Conservation (phyloP, 1,284 basidiomycete genomes). For the Coriolopsis trogii region DNA sequence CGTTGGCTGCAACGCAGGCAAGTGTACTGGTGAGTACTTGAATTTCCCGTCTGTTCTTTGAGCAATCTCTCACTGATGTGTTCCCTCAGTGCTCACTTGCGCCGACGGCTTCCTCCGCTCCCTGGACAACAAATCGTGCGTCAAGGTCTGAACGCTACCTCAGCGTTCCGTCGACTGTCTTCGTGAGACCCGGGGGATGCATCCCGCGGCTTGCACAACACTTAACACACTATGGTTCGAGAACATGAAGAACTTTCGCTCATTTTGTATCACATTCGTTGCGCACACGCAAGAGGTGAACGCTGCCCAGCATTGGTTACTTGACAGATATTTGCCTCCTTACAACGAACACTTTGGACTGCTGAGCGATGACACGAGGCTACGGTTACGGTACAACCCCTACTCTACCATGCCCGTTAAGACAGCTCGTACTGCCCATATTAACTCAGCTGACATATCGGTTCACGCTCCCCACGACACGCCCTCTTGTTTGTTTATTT, state of each 20-base stretch:
- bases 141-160: constrained; percentile 41
- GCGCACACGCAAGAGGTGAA: constrained; percentile 1
- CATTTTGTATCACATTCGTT: constrained; percentile 16
- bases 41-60: constrained; percentile 8
- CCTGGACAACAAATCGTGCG: constrained; percentile 55
- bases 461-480: constrained; percentile 13
- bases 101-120: constrained; percentile 53
- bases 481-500: constrained; percentile 17
- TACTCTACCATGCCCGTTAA: constrained; percentile 9
- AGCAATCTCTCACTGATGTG: not conserved
- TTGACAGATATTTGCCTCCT: constrained; percentile 3
- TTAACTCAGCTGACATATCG: constrained; percentile 16
- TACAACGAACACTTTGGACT: constrained; percentile 7
- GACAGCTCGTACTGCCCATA: constrained; percentile 9
- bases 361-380: constrained; percentile 6
- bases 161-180: constrained; percentile 3
- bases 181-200: not conserved
- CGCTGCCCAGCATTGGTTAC: constrained; percentile 6
- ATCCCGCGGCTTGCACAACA: not conserved
- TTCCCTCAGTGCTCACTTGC: constrained; percentile 59
- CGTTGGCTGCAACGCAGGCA: constrained; percentile 66
- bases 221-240: constrained; percentile 5
- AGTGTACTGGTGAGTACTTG: constrained; percentile 58
- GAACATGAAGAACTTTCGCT: constrained; percentile 19
- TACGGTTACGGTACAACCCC: constrained; percentile 9